A percentile compares a stretch with the other conserved stretches of the same genome.
phyloP scores from a whole-genome alignment of 2,329 filamentous ascomycete genomes.

The Gaeumannomyces tritici region DNA sequence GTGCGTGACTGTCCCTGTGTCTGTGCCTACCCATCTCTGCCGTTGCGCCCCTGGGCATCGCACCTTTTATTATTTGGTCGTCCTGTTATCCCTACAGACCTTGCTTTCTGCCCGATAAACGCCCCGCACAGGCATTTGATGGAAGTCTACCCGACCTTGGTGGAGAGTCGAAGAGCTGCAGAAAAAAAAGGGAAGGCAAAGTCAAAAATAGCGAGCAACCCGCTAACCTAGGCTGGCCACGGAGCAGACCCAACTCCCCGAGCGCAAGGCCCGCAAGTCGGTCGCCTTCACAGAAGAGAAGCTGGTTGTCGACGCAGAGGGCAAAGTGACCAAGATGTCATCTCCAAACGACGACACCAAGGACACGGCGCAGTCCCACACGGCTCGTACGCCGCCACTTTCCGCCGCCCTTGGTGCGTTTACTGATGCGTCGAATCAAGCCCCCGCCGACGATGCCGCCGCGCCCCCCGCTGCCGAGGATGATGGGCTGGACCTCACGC shows the following conservation, averaged over 20 bases:
- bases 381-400: slow-evolving; percentile 54
- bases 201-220: neutral
- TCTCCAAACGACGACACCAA: slow-evolving; percentile 63
- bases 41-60: neutral
- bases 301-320: slow-evolving; percentile 81
- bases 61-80: neutral
- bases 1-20: neutral
- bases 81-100: neutral
- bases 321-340: slow-evolving; percentile 69
- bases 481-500: slow-evolving; percentile 52
- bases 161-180: neutral
- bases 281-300: slow-evolving; percentile 88
- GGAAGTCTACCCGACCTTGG: neutral
- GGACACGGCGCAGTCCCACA: slow-evolving; percentile 73
- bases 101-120: neutral
- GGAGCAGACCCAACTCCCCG: slow-evolving; percentile 4
- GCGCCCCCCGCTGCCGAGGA: slow-evolving; percentile 26
- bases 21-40: neutral
- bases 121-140: neutral
- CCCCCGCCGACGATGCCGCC: slow-evolving; percentile 19
- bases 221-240: neutral
- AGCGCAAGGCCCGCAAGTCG: slow-evolving; percentile 48
- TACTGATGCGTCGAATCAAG: slow-evolving; percentile 39
- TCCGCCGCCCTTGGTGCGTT: slow-evolving; percentile 44
- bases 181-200: neutral